These are phyloP conservation scores for Boehmeria nivea DNA, from an alignment of 306 rosid species.

Conservation along the genomic window DNA sequence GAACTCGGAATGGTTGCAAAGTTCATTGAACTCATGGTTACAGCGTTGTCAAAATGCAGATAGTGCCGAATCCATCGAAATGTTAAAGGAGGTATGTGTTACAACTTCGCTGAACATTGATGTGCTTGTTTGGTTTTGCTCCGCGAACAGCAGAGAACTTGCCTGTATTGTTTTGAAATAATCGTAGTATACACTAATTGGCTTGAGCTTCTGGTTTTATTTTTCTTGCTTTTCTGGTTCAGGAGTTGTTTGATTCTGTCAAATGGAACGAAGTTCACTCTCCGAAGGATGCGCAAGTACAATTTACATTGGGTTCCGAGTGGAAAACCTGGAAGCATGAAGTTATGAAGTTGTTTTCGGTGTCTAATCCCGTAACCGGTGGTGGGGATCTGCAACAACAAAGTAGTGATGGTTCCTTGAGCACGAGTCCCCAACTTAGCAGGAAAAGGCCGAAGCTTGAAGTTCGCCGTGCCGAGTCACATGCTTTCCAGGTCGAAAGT, in stretches of 20 bases:
- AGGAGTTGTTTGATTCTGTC: slow-evolving; percentile 85
- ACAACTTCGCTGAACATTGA: neutral
- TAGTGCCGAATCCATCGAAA: slow-evolving; percentile 74
- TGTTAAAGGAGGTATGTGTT: slow-evolving; percentile 77
- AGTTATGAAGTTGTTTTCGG: slow-evolving; percentile 76
- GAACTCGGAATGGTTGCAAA: slow-evolving; percentile 62
- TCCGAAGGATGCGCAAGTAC: slow-evolving; percentile 50
- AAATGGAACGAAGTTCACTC: slow-evolving; percentile 73
- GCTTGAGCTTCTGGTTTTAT: slow-evolving; percentile 23
- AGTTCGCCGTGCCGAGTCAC: slow-evolving; percentile 94
- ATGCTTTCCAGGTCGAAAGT: slow-evolving; percentile 54
- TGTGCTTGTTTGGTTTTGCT: neutral
- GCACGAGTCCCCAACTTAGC: slow-evolving; percentile 57
- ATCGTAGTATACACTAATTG: neutral
- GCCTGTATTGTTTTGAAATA: too few species aligned
- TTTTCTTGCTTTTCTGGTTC: slow-evolving; percentile 27
- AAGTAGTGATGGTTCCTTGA: slow-evolving; percentile 41
- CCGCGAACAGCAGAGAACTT: too few species aligned
- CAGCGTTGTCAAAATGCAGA: slow-evolving; percentile 66
- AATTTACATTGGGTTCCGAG: slow-evolving; percentile 68
- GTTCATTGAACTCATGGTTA: slow-evolving; percentile 65
- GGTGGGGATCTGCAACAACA: slow-evolving; percentile 44
- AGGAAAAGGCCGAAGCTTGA: slow-evolving; percentile 95
- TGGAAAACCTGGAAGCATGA: slow-evolving; percentile 99
- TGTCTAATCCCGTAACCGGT: slow-evolving; percentile 44